A percentile compares a stretch with the other conserved stretches of the same genome.
These are phyloP conservation scores for Eutrema salsugineum DNA, from an alignment of 441 rosid genomes.

Conservation along the genomic window DNA sequence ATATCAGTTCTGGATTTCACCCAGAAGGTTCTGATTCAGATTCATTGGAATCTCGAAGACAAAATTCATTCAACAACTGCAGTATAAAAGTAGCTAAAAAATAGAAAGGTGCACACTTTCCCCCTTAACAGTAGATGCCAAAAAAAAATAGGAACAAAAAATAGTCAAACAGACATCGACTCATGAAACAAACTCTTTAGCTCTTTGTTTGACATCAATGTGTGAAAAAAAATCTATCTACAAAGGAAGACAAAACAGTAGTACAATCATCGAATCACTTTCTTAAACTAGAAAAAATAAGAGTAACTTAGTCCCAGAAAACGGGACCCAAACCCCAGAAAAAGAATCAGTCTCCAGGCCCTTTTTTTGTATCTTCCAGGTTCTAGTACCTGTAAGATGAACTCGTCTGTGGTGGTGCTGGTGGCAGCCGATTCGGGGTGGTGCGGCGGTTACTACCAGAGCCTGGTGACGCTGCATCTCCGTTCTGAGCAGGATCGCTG, in stretches of 20 bases:
- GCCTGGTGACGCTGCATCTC: constrained; percentile 51
- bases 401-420: constrained; percentile 85
- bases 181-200: constrained; percentile 18
- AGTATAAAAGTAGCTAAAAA: not conserved
- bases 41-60: not conserved
- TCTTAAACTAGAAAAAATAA: constrained; percentile 23
- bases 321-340: constrained; percentile 18
- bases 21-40: not conserved
- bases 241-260: constrained; percentile 23
- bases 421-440: constrained; percentile 85
- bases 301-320: constrained; percentile 24
- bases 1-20: not conserved
- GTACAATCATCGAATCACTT: constrained; percentile 21
- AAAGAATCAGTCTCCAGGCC: not conserved
- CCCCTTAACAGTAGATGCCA: not conserved
- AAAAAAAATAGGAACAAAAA: not conserved
- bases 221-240: constrained; percentile 26
- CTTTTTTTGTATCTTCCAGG: constrained; percentile 1
- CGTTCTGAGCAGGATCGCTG: constrained; percentile 87
- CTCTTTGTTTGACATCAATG: not conserved
- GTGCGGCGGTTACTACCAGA: constrained; percentile 65
- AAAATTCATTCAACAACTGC: not conserved
- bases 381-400: constrained; percentile 65
- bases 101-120: not conserved
- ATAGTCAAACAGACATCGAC: constrained; percentile 14